phyloP scores from a whole-genome alignment of 2,329 filamentous ascomycete species.

The Aspergillus sp. region DNA sequence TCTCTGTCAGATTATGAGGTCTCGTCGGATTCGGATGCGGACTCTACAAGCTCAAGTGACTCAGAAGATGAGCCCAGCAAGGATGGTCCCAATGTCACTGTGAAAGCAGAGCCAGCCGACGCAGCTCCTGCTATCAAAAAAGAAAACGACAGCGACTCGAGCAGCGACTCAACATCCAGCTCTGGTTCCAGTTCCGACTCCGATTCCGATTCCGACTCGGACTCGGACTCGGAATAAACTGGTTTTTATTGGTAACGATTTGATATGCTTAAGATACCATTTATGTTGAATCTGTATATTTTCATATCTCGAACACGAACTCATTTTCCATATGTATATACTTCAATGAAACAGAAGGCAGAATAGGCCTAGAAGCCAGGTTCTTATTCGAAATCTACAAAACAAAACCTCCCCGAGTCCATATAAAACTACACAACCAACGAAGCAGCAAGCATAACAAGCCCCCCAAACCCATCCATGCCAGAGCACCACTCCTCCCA shows the following conservation, averaged over 20 bases:
- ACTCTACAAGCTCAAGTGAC: not conserved
- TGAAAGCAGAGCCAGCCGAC: not conserved
- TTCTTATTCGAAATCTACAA: too few species aligned
- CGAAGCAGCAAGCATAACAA: conserved; percentile 49
- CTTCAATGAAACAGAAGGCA: too few species aligned
- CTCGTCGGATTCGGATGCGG: not conserved
- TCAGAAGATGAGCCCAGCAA: not conserved
- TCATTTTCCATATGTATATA: not conserved
- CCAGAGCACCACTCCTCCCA: conserved; percentile 50
- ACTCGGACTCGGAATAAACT: not conserved
- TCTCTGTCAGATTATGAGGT: not conserved
- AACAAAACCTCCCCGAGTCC: too few species aligned
- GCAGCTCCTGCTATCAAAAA: not conserved
- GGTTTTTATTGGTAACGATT: not conserved
- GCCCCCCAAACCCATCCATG: conserved; percentile 47
- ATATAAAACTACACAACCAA: conserved; percentile 1
- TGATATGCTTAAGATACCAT: conserved; percentile 3
- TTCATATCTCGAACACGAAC: too few species aligned
- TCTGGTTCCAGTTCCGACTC: not conserved
- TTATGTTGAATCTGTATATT: not conserved
- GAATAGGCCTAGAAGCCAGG: too few species aligned
- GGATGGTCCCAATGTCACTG: not conserved
- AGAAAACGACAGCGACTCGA: not conserved
- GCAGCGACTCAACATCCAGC: not conserved
- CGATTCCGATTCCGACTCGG: not conserved